A percentile compares a stretch with the other conserved stretches of the same genome.
phyloP scores from a whole-genome alignment of 2,329 filamentous ascomycete genomes.

The Aureobasidium uvarum region DNA sequence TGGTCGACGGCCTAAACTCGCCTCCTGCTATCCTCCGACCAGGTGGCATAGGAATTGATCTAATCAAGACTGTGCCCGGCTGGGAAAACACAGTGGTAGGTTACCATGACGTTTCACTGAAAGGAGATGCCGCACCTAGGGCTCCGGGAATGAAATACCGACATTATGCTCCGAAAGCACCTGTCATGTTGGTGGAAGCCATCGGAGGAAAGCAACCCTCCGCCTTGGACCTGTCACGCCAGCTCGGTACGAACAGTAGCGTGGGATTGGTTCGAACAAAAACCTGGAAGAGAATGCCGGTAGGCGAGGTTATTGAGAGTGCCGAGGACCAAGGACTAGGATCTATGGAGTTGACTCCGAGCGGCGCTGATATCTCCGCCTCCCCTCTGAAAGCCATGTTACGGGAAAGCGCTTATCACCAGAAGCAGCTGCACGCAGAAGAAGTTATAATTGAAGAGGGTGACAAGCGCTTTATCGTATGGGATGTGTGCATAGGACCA shows the following conservation, averaged over 20 bases:
- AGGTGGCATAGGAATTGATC: constrained; percentile 80
- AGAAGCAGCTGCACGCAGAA: constrained; percentile 5
- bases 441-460: neutral
- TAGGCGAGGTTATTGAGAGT: constrained; percentile 29
- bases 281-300: constrained; percentile 35
- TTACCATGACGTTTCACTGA: constrained; percentile 73
- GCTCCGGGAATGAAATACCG: constrained; percentile 99
- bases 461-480: constrained; percentile 39
- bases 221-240: constrained; percentile 35
- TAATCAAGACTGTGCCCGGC: constrained; percentile 68
- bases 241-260: constrained; percentile 31
- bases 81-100: constrained; percentile 77
- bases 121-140: constrained; percentile 62
- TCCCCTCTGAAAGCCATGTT: constrained; percentile 9
- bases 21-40: constrained; percentile 83
- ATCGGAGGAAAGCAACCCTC: constrained; percentile 36
- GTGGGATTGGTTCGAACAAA: constrained; percentile 46
- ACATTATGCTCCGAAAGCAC: constrained; percentile 90
- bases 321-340: constrained; percentile 32
- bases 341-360: neutral
- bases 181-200: constrained; percentile 77
- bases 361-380: neutral
- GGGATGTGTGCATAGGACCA: constrained; percentile 71
- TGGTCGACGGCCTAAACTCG: constrained; percentile 81
- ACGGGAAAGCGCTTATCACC: constrained; percentile 12